phyloP scores from a whole-genome alignment of 75 land plant species.

The Selaginella tamariscina region DNA sequence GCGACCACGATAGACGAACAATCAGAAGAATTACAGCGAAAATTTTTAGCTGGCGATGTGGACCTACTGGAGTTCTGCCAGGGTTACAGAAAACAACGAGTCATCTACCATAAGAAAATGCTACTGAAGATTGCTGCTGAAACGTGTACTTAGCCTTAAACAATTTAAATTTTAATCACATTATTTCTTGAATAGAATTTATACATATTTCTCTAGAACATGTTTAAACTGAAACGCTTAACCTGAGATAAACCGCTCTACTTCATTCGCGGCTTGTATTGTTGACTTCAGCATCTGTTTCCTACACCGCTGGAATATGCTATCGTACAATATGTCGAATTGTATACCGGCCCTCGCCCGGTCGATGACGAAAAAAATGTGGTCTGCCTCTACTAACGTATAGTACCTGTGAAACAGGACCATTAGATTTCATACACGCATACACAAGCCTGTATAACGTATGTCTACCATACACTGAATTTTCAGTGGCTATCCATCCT shows the following conservation, averaged over 20 bases:
- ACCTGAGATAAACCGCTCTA: neutral
- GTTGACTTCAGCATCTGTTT: neutral
- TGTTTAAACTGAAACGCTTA: no score
- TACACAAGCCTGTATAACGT: no score
- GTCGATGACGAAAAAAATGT: neutral
- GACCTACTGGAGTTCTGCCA: constrained; percentile 49
- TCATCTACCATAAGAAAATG: constrained; percentile 44
- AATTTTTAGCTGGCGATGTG: constrained; percentile 45
- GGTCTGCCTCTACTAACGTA: neutral
- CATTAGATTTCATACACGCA: no score
- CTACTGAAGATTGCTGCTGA: constrained; percentile 57
- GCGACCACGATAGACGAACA: constrained; percentile 60
- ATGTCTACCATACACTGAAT: no score
- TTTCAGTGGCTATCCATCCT: no score
- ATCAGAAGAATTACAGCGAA: constrained; percentile 51
- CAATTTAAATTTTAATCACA: no score
- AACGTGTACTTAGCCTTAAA: no score
- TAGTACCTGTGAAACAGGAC: neutral
- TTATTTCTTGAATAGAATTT: no score
- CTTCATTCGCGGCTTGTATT: neutral
- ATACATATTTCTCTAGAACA: no score
- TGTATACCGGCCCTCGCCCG: neutral
- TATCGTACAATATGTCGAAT: neutral
- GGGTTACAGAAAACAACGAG: constrained; percentile 57
- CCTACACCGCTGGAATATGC: neutral